phyloP scores from a whole-genome alignment of 495 filamentous ascomycete species.

The Hypoxylon subgilvum region DNA sequence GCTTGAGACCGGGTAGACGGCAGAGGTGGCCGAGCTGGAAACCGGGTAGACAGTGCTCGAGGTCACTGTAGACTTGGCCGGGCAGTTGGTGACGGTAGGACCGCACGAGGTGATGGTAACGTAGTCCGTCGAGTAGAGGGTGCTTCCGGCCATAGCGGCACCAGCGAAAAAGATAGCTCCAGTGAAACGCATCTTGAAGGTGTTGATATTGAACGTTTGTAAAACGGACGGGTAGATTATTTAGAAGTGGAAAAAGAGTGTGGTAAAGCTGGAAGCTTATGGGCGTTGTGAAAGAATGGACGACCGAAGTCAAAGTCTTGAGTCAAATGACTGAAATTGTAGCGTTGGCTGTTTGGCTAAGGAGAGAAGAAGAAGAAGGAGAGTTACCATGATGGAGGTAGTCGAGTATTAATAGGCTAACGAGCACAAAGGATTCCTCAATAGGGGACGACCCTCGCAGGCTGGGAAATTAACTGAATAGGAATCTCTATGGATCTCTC shows the following conservation, averaged over 20 bases:
- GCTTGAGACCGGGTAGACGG: slow-evolving; percentile 37
- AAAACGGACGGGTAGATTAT: slow-evolving; percentile 41
- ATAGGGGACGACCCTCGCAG: slow-evolving; percentile 40
- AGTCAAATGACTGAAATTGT: slow-evolving; percentile 51
- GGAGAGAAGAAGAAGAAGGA: slow-evolving; percentile 49
- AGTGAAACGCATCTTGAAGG: slow-evolving; percentile 63
- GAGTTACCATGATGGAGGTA: slow-evolving; percentile 39
- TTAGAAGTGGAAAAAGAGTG: slow-evolving; percentile 46
- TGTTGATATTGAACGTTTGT: slow-evolving; percentile 40
- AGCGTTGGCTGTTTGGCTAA: slow-evolving; percentile 60
- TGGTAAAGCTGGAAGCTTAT: slow-evolving; percentile 52
- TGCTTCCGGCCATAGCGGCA: slow-evolving; percentile 56
- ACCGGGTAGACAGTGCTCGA: slow-evolving; percentile 47
- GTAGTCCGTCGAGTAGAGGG: slow-evolving; percentile 62
- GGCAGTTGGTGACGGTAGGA: slow-evolving; percentile 60
- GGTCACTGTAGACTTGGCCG: slow-evolving; percentile 51
- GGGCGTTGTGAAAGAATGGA: slow-evolving; percentile 61
- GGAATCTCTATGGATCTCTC: slow-evolving; percentile 28
- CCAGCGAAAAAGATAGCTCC: slow-evolving; percentile 58
- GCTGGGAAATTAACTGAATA: slow-evolving; percentile 45
- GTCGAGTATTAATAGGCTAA: slow-evolving; percentile 51
- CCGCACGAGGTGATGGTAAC: slow-evolving; percentile 63
- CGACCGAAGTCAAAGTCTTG: slow-evolving; percentile 62
- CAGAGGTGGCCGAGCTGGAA: slow-evolving; percentile 46
- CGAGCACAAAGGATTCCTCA: slow-evolving; percentile 39